Evolutionary conservation across 2,329 filamentous ascomycete species (phyloP).

Genomic region (Apiospora phragmitis): DNA sequence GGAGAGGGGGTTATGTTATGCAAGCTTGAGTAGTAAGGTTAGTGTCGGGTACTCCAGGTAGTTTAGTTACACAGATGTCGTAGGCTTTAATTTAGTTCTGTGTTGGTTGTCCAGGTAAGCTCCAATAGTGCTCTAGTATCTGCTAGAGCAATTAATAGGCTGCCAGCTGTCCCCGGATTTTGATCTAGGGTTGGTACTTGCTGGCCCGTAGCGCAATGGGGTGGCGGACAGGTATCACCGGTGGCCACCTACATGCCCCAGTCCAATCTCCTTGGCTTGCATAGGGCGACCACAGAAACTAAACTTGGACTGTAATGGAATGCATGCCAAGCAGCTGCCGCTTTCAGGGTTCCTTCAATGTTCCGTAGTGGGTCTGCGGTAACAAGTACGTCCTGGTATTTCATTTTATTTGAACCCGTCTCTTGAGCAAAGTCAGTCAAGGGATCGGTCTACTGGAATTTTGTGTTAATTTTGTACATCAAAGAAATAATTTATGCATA

Average conservation of each 20-base stretch:
- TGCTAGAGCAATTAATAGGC: not conserved
- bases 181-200: not conserved
- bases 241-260: not conserved
- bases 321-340: not conserved
- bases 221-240: not conserved
- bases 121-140: not conserved
- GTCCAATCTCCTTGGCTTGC: not conserved
- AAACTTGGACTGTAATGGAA: not conserved
- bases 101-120: not conserved
- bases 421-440: not conserved
- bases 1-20: not conserved
- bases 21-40: not conserved
- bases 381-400: not conserved
- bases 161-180: not conserved
- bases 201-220: not conserved
- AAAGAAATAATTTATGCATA: not conserved
- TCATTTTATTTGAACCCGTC: not conserved
- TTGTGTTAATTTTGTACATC: not conserved
- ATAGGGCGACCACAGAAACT: not conserved
- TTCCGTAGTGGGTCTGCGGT: not conserved
- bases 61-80: not conserved
- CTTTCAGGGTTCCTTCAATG: not conserved
- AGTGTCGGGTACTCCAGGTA: not conserved
- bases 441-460: not conserved
- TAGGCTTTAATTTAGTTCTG: not conserved